A percentile compares a stretch with the other conserved stretches of the same genome.
These are phyloP conservation scores for Psilocybe tampanensis DNA, from an alignment of 768 basidiomycete genomes.

Conservation along the genomic window DNA sequence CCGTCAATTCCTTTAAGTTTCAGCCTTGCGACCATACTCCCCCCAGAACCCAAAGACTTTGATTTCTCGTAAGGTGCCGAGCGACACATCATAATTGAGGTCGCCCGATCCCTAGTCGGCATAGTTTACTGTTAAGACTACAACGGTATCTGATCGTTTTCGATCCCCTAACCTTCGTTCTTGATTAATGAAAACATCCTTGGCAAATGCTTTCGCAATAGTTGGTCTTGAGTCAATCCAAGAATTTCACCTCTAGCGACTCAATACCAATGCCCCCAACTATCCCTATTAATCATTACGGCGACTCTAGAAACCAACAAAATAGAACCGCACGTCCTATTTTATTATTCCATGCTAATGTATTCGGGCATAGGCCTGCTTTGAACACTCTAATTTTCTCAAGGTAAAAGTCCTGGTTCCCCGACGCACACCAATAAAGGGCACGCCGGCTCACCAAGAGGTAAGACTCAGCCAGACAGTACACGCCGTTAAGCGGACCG, in stretches of 20 bases:
- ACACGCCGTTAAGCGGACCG: constrained; percentile 68
- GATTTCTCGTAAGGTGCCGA: constrained; percentile 86
- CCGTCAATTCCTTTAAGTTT: constrained; percentile 86
- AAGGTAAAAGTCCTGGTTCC: constrained; percentile 82
- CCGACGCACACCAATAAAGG: constrained; percentile 65
- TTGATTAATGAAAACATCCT: constrained; percentile 87
- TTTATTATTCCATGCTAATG: constrained; percentile 85
- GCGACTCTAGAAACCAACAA: constrained; percentile 83
- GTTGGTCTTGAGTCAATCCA: constrained; percentile 82
- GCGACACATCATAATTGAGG: constrained; percentile 69
- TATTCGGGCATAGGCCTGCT: constrained; percentile 78
- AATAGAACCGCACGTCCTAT: constrained; percentile 83
- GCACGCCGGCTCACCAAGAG: constrained; percentile 72
- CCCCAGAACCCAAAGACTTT: constrained; percentile 83
- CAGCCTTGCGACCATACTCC: constrained; percentile 56
- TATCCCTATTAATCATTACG: constrained; percentile 83
- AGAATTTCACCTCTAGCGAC: constrained; percentile 87
- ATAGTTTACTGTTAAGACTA: constrained; percentile 87
- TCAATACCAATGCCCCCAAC: constrained; percentile 84
- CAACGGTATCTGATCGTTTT: constrained; percentile 80
- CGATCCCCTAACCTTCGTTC: constrained; percentile 85
- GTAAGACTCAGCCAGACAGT: constrained; percentile 69
- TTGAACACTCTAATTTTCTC: constrained; percentile 86
- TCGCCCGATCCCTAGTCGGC: constrained; percentile 77
- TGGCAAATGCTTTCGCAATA: constrained; percentile 85